Evolutionary conservation across 306 rosid species (phyloP), one percentile per base, ranked within the genome.

Genomic region (Begonia fuchsioides): DNA sequence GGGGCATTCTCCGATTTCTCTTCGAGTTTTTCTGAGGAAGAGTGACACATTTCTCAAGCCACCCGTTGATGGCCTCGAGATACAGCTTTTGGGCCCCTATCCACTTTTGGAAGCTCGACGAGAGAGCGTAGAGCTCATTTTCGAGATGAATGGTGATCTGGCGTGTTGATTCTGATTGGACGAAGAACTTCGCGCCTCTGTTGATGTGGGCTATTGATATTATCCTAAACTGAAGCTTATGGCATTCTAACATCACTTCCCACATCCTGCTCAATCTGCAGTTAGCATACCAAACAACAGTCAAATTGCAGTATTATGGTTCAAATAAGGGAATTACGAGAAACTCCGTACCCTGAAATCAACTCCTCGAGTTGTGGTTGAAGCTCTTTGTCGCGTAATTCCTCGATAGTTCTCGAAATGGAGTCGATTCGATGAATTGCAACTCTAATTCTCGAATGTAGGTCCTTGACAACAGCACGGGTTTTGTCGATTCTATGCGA

Each of bases 331-430:
- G 44, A 45, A 56, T 39, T 65, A 48, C 45, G 52, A 57, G 20
- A 12, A 68, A 39, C 52, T 19, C 52, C 79, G 35, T 78, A 90
- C 98, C 86, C 95, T 55, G 72, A 77, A 63, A 90, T 80, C 71
- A 90, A 69, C 77, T 90, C 98, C 58, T 81, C 94, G 9, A 90
- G 94, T 64, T 90, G 98, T 38, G 98, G 98, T 59, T 82, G 94
- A 63, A 90, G 98, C 72, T 90, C 98, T 65, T 41, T 79, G 81
- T 90, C 98, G 52, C 98, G 73, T 55, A 90, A 62, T 39, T 90
- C 87, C 64, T 82, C 95, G 47, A 90, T 82, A 68, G 90, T 90
- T 73, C 73, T 81, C 17, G 98, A 90, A 71, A 90, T 90, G 61
- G 98, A 75, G 61, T 82, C 79, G 64, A 90, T 85, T 66, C 98